Conservation (phyloP, 305 asterid species). For the Solanum hybrid region DNA sequence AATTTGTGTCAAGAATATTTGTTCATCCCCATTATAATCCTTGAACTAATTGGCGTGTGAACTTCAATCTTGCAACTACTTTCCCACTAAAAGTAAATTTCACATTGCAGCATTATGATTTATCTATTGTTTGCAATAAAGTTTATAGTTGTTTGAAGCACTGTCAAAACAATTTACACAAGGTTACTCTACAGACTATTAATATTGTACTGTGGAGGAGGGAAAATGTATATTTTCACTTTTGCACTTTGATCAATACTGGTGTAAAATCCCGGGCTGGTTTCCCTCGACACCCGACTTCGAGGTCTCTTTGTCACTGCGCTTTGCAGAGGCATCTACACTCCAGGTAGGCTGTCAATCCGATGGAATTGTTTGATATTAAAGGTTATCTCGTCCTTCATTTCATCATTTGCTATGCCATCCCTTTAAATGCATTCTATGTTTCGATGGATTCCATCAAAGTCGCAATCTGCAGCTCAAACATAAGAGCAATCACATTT, state of each 20-base stretch:
- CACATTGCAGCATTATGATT: background rate
- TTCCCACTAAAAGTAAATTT: background rate
- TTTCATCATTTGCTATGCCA: conserved; percentile 19
- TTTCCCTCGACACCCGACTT: background rate
- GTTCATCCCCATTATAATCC: background rate
- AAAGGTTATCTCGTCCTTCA: background rate
- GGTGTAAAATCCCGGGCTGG: background rate
- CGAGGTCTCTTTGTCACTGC: conserved; percentile 3
- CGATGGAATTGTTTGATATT: background rate
- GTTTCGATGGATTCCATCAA: conserved; percentile 50
- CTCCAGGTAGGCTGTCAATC: conserved; percentile 1
- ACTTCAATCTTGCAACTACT: background rate
- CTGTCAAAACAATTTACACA: background rate
- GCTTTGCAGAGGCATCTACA: conserved; percentile 25
- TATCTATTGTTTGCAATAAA: background rate
- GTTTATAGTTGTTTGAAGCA: background rate
- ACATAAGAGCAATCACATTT: conserved; percentile 7
- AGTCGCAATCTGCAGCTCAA: conserved; percentile 39
- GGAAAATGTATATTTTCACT: background rate
- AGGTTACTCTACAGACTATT: background rate
- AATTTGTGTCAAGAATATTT: background rate
- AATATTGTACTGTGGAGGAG: background rate
- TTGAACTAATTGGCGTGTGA: background rate
- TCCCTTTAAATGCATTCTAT: conserved; percentile 26
- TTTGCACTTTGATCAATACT: background rate